A percentile compares a stretch with the other conserved stretches of the same genome.
These are phyloP conservation scores for Sordariomycetes sp. DNA, from an alignment of 2,329 filamentous ascomycete species.

Conservation along the genomic window DNA sequence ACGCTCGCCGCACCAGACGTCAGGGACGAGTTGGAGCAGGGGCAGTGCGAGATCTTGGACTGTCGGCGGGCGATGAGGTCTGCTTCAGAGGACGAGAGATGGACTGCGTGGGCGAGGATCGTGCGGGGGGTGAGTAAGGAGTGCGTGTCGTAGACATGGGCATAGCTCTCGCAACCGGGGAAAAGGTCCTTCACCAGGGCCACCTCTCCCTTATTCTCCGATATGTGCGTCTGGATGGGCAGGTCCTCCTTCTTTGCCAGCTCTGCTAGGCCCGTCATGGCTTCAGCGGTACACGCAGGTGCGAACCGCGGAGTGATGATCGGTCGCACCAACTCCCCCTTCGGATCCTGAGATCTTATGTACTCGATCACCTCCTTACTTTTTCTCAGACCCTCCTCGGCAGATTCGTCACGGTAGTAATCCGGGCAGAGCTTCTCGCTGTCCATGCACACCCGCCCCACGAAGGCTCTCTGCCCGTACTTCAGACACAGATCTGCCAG, in stretches of 20 bases:
- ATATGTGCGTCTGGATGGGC: constrained; percentile 81
- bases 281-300: constrained; percentile 47
- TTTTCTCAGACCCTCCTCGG: constrained; percentile 44
- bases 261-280: constrained; percentile 54
- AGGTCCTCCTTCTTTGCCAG: constrained; percentile 55
- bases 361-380: constrained; percentile 56
- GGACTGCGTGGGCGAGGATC: constrained; percentile 78
- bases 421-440: constrained; percentile 52
- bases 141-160: constrained; percentile 67
- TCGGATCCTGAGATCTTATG: constrained; percentile 58
- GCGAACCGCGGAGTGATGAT: constrained; percentile 72
- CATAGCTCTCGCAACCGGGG: constrained; percentile 54
- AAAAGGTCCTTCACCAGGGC: constrained; percentile 62
- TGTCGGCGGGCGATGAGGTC: constrained; percentile 49
- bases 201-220: constrained; percentile 71
- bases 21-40: constrained; percentile 75
- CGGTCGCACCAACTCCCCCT: constrained; percentile 56
- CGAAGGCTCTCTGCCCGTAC: constrained; percentile 77
- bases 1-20: constrained; percentile 73
- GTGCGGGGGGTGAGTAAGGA: constrained; percentile 64
- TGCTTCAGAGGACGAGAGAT: constrained; percentile 61
- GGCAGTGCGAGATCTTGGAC: constrained; percentile 74
- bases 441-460: constrained; percentile 97
- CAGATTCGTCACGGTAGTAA: constrained; percentile 69
- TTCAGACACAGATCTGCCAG: constrained; percentile 75